phyloP scores from a whole-genome alignment of 768 basidiomycete genomes.

The Suillus alpinus region DNA sequence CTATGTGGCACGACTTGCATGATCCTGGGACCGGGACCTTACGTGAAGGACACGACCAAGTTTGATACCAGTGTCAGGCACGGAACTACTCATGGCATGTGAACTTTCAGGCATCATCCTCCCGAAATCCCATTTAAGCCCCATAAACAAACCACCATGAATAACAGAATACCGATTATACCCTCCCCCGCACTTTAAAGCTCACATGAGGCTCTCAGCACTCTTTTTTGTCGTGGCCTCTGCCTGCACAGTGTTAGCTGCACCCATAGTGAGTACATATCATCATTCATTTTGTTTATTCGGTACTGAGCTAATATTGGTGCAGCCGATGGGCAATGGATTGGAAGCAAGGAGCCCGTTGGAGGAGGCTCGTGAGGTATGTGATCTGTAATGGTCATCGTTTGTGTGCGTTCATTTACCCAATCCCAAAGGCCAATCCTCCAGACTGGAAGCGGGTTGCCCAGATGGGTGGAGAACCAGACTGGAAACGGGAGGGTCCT shows the following conservation, averaged over 20 bases:
- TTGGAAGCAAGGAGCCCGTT: not conserved
- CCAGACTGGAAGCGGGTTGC: not conserved
- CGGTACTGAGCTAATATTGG: not conserved
- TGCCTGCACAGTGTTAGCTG: not conserved
- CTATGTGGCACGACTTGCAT: not conserved
- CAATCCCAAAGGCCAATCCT: not conserved
- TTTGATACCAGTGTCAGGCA: constrained; percentile 6
- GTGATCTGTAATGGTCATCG: not conserved
- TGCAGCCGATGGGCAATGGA: not conserved
- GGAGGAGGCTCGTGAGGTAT: not conserved
- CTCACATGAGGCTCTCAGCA: constrained; percentile 4
- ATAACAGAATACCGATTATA: not conserved
- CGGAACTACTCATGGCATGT: constrained; percentile 5
- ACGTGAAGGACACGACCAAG: not conserved
- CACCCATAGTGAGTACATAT: constrained; percentile 6
- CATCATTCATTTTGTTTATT: too few species aligned
- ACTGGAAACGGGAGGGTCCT: not conserved
- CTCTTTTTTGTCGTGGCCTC: constrained; percentile 4
- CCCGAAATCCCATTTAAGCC: constrained; percentile 3
- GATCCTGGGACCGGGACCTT: not conserved
- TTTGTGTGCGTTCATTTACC: not conserved
- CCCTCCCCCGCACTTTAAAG: not conserved
- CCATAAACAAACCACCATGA: not conserved
- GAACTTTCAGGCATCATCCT: constrained; percentile 2
- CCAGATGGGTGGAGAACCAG: not conserved